Evolutionary conservation across 108 stramenopile genomes (phyloP), one percentile per base, ranked within the genome.

Genomic region (Parietichytrium sp.): DNA sequence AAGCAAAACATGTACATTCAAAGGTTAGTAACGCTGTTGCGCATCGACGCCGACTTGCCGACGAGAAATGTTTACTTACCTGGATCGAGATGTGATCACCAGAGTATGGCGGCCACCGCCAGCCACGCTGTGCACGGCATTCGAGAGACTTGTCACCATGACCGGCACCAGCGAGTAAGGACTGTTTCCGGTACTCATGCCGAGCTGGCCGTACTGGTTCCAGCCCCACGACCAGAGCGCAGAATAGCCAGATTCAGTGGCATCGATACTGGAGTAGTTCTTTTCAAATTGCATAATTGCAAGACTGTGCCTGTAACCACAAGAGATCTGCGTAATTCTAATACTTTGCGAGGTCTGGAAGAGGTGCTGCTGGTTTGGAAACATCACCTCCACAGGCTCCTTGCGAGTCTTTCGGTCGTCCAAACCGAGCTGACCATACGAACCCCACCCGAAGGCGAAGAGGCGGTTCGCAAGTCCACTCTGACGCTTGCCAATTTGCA

Each of bases 51-150:
- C n/a, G n/a, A n/a, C n/a, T n/a, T n/a, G n/a, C n/a, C n/a, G n/a
- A n/a, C n/a, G n/a, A n/a, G n/a, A n/a, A n/a, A n/a, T n/a, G n/a
- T n/a, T n/a, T n/a, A n/a, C n/a, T n/a, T n/a, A n/a, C n/a, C n/a
- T n/a, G n/a, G n/a, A n/a, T n/a, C n/a, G n/a, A n/a, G n/a, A n/a
- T n/a, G n/a, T n/a, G n/a, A n/a, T n/a, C n/a, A n/a, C n/a, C n/a
- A n/a, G 36, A n/a, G 61, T 72, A 25, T 72, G 61, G 42, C 61
- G 61, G 20, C 61, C 61, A 27, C 61, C 61, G 6, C 61, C 61
- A 27, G 38, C 36, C 23, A 72, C 61, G 61, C 33, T 7, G 61
- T 45, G 38, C 10, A 72, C 61, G 16, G 61, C 36, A 42, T 20
- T 72, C 3, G 61, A 42, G 3, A 72, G 33, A 1, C 20, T 7